Evolutionary conservation across 2,329 filamentous ascomycete species (phyloP).

Genomic region (Leptoxyphium fumago): DNA sequence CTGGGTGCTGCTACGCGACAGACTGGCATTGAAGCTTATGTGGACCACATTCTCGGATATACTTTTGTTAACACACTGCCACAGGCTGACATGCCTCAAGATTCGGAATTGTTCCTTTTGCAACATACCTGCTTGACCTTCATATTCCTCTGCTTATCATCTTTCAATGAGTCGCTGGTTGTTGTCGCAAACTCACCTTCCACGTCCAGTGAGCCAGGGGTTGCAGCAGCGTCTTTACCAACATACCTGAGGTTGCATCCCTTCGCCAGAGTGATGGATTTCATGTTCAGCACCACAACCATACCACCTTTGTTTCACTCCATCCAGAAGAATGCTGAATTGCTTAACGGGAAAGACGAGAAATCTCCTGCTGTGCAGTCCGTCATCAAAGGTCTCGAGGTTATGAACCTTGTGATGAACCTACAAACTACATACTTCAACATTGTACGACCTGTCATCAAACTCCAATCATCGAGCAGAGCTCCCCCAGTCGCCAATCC

Average conservation of each 20-base stretch:
- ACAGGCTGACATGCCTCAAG: constrained; percentile 32
- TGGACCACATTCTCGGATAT: constrained; percentile 77
- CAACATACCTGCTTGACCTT: constrained; percentile 74
- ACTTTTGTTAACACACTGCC: constrained; percentile 42
- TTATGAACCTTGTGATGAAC: constrained; percentile 69
- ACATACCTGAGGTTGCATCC: constrained; percentile 79
- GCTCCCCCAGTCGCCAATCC: constrained; percentile 53
- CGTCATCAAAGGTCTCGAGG: constrained; percentile 65
- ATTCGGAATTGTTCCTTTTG: constrained; percentile 57
- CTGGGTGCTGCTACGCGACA: constrained; percentile 64
- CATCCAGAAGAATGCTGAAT: constrained; percentile 59
- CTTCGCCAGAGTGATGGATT: constrained; percentile 90
- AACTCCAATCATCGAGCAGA: constrained; percentile 45
- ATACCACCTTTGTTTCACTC: constrained; percentile 63
- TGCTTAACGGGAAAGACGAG: constrained; percentile 56
- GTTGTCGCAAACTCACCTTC: constrained; percentile 68
- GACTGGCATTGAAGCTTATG: constrained; percentile 76
- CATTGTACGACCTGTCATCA: constrained; percentile 67
- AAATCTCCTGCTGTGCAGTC: constrained; percentile 72
- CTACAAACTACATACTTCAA: constrained; percentile 85
- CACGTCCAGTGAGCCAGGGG: constrained; percentile 58
- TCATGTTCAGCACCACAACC: constrained; percentile 90
- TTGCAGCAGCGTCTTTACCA: constrained; percentile 58
- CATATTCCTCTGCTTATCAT: constrained; percentile 59
- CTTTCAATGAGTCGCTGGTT: constrained; percentile 89